phyloP scores from a whole-genome alignment of 768 basidiomycete genomes.

The Calocybe gangraenosa region DNA sequence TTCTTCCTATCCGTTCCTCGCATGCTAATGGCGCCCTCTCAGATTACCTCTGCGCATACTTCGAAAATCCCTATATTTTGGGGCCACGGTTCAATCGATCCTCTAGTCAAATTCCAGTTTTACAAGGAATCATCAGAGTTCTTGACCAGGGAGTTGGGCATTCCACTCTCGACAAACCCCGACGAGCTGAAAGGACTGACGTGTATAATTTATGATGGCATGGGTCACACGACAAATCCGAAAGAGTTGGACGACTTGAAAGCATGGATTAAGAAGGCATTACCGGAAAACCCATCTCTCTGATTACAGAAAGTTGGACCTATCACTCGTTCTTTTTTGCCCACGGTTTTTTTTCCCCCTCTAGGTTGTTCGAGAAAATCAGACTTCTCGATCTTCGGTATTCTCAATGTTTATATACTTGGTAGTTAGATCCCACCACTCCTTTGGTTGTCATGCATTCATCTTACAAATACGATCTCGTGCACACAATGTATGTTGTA shows the following conservation, averaged over 20 bases:
- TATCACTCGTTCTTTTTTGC: background rate
- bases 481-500: conserved; percentile 1
- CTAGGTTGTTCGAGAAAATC: background rate
- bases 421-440: conserved; percentile 5
- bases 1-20: background rate
- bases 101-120: conserved; percentile 57
- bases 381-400: background rate
- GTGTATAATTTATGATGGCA: conserved; percentile 63
- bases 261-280: conserved; percentile 60
- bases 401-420: background rate
- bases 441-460: conserved; percentile 3
- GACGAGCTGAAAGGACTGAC: conserved; percentile 51
- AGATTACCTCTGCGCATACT: conserved; percentile 64
- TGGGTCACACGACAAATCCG: conserved; percentile 62
- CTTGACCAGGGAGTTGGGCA: conserved; percentile 50
- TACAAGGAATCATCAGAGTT: conserved; percentile 53
- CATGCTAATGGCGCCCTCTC: conserved; percentile 6
- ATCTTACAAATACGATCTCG: background rate
- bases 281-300: conserved; percentile 28
- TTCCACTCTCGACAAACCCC: conserved; percentile 35
- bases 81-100: conserved; percentile 80
- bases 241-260: conserved; percentile 70
- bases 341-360: background rate
- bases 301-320: background rate
- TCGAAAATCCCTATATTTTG: conserved; percentile 74